Percentiles rank a stretch among this genome's conserved stretches.
phyloP scores from a whole-genome alignment of 2,329 filamentous ascomycete genomes.

The Juglanconis oblonga region DNA sequence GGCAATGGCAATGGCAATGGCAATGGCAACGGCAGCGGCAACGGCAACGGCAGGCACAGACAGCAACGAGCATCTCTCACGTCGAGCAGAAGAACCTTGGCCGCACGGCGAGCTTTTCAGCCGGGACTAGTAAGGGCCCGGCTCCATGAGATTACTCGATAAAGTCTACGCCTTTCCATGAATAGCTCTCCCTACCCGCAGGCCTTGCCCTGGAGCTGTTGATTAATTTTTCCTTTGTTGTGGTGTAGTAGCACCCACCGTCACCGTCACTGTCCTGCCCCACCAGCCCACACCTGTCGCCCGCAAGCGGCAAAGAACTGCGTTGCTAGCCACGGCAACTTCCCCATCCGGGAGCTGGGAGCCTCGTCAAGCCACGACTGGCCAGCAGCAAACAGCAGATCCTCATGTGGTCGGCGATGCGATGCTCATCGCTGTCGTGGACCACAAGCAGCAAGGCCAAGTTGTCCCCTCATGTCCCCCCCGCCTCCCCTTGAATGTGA shows the following conservation, averaged over 20 bases:
- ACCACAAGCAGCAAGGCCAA: not conserved
- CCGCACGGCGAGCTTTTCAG: constrained; percentile 5
- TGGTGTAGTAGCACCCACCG: no score
- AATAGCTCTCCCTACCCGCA: constrained; percentile 11
- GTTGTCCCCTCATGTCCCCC: constrained; percentile 3
- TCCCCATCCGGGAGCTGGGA: not conserved
- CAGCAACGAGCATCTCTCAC: not conserved
- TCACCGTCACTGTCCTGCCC: no score
- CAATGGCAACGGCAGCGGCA: no score
- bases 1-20: no score
- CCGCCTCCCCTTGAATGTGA: no score
- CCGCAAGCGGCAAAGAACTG: not conserved
- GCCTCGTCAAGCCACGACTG: not conserved
- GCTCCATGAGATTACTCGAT: constrained; percentile 1
- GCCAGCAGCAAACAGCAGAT: not conserved
- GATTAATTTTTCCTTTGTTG: not conserved
- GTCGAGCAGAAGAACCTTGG: not conserved
- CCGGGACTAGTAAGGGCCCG: not conserved
- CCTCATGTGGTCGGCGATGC: not conserved
- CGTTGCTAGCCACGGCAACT: not conserved
- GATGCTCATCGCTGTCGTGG: not conserved
- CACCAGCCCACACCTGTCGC: not conserved
- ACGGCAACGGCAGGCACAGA: no score
- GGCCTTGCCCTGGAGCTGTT: not conserved
- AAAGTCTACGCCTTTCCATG: constrained; percentile 3